Percentiles rank a stretch among this genome's conserved stretches.
phyloP scores from a whole-genome alignment of 2,329 filamentous ascomycete genomes.

The Juglanconis oblonga region DNA sequence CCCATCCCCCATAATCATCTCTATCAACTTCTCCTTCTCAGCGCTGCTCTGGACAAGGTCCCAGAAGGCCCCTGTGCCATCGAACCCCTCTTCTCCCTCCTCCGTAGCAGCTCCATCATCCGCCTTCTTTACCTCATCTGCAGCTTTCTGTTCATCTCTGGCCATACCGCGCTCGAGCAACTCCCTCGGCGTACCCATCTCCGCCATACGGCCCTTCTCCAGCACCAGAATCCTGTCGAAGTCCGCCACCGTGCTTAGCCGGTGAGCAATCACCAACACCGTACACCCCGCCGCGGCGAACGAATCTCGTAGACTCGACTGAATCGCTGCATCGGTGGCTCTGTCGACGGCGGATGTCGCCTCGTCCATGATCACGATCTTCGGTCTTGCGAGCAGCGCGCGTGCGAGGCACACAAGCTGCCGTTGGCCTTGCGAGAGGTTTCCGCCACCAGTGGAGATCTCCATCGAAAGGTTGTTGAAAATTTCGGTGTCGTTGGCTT shows the following conservation, averaged over 20 bases:
- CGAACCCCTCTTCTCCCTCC: slow-evolving; percentile 13
- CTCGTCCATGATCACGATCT: slow-evolving; percentile 41
- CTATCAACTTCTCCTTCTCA: slow-evolving; percentile 26
- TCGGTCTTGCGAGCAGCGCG: slow-evolving; percentile 38
- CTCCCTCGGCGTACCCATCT: slow-evolving; percentile 36
- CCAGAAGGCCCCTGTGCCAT: slow-evolving; percentile 27
- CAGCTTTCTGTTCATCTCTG: slow-evolving; percentile 16
- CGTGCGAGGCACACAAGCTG: slow-evolving; percentile 48
- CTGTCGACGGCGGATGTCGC: slow-evolving; percentile 51
- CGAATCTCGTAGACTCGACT: slow-evolving; percentile 49
- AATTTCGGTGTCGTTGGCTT: slow-evolving; percentile 22
- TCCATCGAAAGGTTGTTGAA: slow-evolving; percentile 31
- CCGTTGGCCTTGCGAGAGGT: slow-evolving; percentile 44
- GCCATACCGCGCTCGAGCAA: slow-evolving; percentile 38
- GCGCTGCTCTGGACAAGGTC: slow-evolving; percentile 28
- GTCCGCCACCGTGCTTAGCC: slow-evolving; percentile 44
- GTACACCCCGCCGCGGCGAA: slow-evolving; percentile 51
- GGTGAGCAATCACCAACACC: slow-evolving; percentile 42
- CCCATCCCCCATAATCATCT: slow-evolving; percentile 26
- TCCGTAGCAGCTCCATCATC: not conserved
- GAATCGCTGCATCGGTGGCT: slow-evolving; percentile 55
- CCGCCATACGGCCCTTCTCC: slow-evolving; percentile 43
- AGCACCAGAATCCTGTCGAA: slow-evolving; percentile 50
- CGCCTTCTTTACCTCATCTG: not conserved
- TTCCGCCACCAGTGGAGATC: slow-evolving; percentile 30